Evolutionary conservation across 2,329 filamentous ascomycete species (phyloP).

Genomic region (Penicillium sp.): DNA sequence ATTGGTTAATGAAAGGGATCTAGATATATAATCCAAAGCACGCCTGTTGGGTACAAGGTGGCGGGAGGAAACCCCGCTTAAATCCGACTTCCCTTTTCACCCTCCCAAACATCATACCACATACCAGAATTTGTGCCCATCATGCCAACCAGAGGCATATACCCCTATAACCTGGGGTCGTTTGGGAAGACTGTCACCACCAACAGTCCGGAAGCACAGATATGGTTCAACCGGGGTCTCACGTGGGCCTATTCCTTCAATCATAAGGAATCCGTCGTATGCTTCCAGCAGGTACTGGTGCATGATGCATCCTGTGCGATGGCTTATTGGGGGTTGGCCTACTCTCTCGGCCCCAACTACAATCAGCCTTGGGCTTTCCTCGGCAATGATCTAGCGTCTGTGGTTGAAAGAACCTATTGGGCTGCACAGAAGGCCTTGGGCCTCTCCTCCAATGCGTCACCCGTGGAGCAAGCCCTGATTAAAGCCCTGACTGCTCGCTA

Average conservation of each 20-base stretch:
- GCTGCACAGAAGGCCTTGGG: conserved; percentile 50
- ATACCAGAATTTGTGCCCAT: background rate
- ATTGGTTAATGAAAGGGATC: background rate
- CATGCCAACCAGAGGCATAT: conserved; percentile 9
- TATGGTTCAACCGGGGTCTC: conserved; percentile 43
- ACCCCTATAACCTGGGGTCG: conserved; percentile 19
- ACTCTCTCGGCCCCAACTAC: conserved; percentile 73
- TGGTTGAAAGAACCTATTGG: conserved; percentile 51
- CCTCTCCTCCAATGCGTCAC: conserved; percentile 39
- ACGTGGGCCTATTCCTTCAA: conserved; percentile 45
- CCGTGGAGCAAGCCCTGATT: conserved; percentile 65
- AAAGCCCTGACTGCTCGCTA: conserved; percentile 64
- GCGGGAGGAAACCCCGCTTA: conserved; percentile 10
- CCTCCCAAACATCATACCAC: conserved; percentile 5
- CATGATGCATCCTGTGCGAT: conserved; percentile 40
- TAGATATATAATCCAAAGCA: background rate
- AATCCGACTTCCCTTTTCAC: conserved; percentile 6
- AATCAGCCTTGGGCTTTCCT: conserved; percentile 79
- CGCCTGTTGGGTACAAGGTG: background rate
- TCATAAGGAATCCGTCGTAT: conserved; percentile 41
- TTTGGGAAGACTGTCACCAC: conserved; percentile 41
- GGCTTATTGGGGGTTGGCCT: conserved; percentile 54
- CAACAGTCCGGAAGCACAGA: conserved; percentile 32
- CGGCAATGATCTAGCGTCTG: conserved; percentile 59
- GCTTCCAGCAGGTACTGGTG: conserved; percentile 39